A percentile compares a stretch with the other conserved stretches of the same genome.
Conservation (phyloP, 768 basidiomycete genomes). For the Xerocomus potaroensis region DNA sequence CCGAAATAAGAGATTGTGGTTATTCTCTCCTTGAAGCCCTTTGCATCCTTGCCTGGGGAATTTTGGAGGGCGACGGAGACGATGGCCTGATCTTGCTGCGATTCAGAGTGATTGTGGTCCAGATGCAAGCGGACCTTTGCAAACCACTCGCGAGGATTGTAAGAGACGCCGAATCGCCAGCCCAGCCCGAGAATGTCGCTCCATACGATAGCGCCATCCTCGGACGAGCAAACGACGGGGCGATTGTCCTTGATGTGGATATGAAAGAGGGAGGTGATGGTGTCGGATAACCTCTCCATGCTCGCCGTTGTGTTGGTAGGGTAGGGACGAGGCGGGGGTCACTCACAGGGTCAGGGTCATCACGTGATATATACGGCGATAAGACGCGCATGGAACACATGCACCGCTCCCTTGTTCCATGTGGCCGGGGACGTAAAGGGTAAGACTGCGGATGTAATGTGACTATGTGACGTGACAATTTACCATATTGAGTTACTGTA, state of each 20-base stretch:
- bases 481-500: slow-evolving; percentile 5
- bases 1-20: slow-evolving; percentile 23
- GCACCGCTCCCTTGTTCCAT: slow-evolving; percentile 2
- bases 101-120: slow-evolving; percentile 24
- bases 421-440: slow-evolving; percentile 19
- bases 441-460: slow-evolving; percentile 4
- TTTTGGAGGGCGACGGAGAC: slow-evolving; percentile 12
- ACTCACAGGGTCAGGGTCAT: too few species aligned
- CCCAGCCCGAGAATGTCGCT: slow-evolving; percentile 26
- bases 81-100: slow-evolving; percentile 18
- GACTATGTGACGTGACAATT: slow-evolving; percentile 1
- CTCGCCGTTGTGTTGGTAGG: too few species aligned
- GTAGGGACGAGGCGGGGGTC: too few species aligned
- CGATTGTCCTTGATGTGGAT: slow-evolving; percentile 19
- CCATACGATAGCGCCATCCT: slow-evolving; percentile 14
- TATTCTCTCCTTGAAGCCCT: slow-evolving; percentile 9
- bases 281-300: slow-evolving; percentile 26
- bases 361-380: not conserved
- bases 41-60: not conserved
- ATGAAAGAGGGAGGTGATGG: slow-evolving; percentile 22
- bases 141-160: slow-evolving; percentile 19
- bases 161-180: slow-evolving; percentile 26
- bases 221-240: slow-evolving; percentile 13
- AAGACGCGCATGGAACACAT: not conserved
- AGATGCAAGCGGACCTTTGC: slow-evolving; percentile 22